A percentile compares a stretch with the other conserved stretches of the same genome.
Evolutionary conservation across 1,139 yeast genomes (phyloP).

Genomic region (Citeromyces hawaiiensis): DNA sequence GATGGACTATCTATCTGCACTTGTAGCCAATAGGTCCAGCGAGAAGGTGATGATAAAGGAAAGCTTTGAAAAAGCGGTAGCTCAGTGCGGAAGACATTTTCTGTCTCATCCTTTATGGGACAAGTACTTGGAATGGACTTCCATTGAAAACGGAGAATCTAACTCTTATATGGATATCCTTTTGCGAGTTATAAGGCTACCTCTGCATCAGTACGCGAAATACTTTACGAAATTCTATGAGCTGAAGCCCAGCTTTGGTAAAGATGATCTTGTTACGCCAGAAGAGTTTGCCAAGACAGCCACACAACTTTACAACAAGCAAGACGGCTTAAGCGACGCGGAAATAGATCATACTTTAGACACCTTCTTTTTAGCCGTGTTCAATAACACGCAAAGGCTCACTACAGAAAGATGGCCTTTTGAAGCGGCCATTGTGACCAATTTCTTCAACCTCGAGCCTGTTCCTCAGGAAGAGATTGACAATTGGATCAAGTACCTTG

Average conservation of each 20-base stretch:
- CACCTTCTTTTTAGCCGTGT: conserved; percentile 25
- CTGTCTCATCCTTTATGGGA: conserved; percentile 59
- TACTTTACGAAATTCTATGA: conserved; percentile 40
- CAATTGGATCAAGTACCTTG: conserved; percentile 41
- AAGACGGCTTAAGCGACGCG: conserved; percentile 11
- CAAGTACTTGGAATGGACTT: conserved; percentile 36
- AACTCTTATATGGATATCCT: conserved; percentile 23
- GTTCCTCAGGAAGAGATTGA: conserved; percentile 22
- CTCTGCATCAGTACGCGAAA: conserved; percentile 59
- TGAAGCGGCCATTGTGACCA: conserved; percentile 36
- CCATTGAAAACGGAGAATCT: conserved; percentile 15
- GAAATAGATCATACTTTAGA: conserved; percentile 23
- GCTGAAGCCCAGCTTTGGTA: conserved; percentile 22
- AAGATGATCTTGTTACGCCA: conserved; percentile 19
- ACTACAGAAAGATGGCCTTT: conserved; percentile 49
- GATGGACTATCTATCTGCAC: conserved; percentile 46
- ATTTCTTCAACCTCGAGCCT: conserved; percentile 27
- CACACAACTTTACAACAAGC: conserved; percentile 6
- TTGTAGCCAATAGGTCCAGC: conserved; percentile 21
- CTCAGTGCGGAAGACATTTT: conserved; percentile 39
- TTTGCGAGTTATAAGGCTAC: conserved; percentile 31
- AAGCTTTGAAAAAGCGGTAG: conserved; percentile 26
- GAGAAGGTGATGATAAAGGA: conserved; percentile 19
- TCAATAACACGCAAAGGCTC: conserved; percentile 29
- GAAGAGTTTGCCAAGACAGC: conserved; percentile 9